Evolutionary conservation across 306 rosid species (phyloP), one percentile per base, ranked within the genome.

Genomic region (Mimosa bimucronata): DNA sequence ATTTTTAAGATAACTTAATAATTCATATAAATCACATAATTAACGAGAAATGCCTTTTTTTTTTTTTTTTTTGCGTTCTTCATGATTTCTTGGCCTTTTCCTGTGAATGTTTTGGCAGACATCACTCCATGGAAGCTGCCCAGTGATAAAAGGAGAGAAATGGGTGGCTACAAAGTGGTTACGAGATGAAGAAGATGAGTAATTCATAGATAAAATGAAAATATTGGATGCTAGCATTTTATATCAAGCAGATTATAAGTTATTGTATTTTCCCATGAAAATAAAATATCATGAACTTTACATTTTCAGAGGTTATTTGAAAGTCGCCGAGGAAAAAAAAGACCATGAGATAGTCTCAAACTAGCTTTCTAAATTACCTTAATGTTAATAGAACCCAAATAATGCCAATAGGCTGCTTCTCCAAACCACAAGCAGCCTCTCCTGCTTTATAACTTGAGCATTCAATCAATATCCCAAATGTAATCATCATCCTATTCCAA

Each of bases 91-190:
- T 19, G 8, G 38, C 31, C 16, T 52, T 70, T 80, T 61, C 31
- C 38, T 57, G 10, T 77, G 81, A 9, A 69, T 84, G 38, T 18
- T 82, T 85, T 78, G 74, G 84, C 91, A 92, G 98, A 82, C 90
- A 79, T 91, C 98, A 42, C 88, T 94, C 76, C 98, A 94, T 82
- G 98, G 98, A 66, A 91, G 98, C 88, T 94, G 97, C 73, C 91
- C 97, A 25, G 97, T 94, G 74, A 86, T 90, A 61, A 83, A 85
- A 74, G 97, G 97, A 73, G 87, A 87, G 83, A 94, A 94, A 87
- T 94, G 98, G 97, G 97, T 94, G 45, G 97, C 97, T 23, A 92
- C 97, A 18, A 94, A 92, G 87, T 94, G 98, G 98, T 83, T 94
- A 81, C 86, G 95, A 71, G 88, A 94, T 88, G 85, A 88, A 73